phyloP scores from a whole-genome alignment of 106 monocot species.

The Triglochin maritima region DNA sequence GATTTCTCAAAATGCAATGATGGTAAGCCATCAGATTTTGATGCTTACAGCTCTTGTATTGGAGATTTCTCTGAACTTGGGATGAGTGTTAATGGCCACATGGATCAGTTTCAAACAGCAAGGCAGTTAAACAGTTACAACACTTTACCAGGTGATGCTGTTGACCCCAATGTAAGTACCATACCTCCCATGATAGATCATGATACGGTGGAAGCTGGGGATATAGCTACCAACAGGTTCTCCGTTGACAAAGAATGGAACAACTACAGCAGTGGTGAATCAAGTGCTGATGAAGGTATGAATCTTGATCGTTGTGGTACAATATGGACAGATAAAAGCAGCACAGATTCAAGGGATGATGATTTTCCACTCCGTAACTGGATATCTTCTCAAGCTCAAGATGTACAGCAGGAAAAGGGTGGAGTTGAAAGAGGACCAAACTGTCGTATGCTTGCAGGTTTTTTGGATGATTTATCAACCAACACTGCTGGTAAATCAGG shows the following conservation, averaged over 20 bases:
- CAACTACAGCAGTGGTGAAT: conserved; percentile 8
- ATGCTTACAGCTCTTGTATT: background rate
- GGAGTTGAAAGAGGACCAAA: background rate
- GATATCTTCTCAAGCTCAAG: background rate
- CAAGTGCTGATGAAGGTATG: conserved; percentile 3
- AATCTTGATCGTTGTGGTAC: background rate
- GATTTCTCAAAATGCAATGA: background rate
- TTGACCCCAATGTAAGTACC: background rate
- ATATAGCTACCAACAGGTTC: background rate
- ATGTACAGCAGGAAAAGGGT: background rate
- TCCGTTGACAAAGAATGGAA: background rate
- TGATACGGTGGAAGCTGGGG: background rate
- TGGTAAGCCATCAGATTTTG: background rate
- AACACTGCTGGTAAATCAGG: background rate
- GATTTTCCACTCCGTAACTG: conserved; percentile 3
- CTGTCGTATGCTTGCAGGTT: background rate
- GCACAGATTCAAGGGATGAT: conserved; percentile 5
- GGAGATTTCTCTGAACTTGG: background rate
- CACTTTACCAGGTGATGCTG: background rate
- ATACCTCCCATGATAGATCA: background rate
- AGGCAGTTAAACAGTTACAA: background rate
- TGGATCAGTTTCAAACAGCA: background rate
- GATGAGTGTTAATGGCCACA: background rate
- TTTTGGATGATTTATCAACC: background rate
- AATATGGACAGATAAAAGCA: conserved; percentile 11